Percentiles rank a stretch among this genome's conserved stretches.
Evolutionary conservation across 108 stramenopile species (phyloP).

Genomic region (Cylindrotheca fusiformis): DNA sequence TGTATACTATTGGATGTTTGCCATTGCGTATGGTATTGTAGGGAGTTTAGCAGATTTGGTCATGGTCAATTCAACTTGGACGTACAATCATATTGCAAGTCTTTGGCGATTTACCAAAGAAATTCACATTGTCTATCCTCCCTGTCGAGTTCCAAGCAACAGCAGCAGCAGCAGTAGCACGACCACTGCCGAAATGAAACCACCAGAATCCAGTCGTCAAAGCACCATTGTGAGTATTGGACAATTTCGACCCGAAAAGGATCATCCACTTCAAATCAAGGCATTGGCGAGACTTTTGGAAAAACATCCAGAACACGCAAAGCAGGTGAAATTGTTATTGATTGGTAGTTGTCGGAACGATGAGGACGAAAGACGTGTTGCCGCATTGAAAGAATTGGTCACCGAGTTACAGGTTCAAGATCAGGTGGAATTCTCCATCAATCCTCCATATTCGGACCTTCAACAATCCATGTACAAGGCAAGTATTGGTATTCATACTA

Average conservation of each 20-base stretch:
- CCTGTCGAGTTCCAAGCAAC: conserved; percentile 67
- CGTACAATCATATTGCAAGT: conserved; percentile 75
- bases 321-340: conserved; percentile 66
- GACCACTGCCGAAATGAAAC: background rate
- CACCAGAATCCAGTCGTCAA: conserved; percentile 11
- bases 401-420: conserved; percentile 42
- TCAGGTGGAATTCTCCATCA: conserved; percentile 86
- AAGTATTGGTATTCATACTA: conserved; percentile 96
- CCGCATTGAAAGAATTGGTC: conserved; percentile 50
- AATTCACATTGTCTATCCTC: conserved; percentile 84
- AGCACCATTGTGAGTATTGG: conserved; percentile 87
- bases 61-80: conserved; percentile 98
- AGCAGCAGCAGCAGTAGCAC: background rate
- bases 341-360: conserved; percentile 91
- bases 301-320: conserved; percentile 25
- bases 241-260: conserved; percentile 99
- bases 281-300: conserved; percentile 49
- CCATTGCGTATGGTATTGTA: conserved; percentile 67
- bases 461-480: conserved; percentile 68
- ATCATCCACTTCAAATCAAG: conserved; percentile 87
- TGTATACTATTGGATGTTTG: conserved; percentile 89
- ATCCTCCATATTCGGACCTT: conserved; percentile 86
- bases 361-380: conserved; percentile 76
- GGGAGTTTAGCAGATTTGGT: conserved; percentile 82
- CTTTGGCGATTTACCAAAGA: conserved; percentile 54